A percentile compares a stretch with the other conserved stretches of the same genome.
phyloP scores from a whole-genome alignment of 352 stramenopile species.

The Phytophthora nicotianae region DNA sequence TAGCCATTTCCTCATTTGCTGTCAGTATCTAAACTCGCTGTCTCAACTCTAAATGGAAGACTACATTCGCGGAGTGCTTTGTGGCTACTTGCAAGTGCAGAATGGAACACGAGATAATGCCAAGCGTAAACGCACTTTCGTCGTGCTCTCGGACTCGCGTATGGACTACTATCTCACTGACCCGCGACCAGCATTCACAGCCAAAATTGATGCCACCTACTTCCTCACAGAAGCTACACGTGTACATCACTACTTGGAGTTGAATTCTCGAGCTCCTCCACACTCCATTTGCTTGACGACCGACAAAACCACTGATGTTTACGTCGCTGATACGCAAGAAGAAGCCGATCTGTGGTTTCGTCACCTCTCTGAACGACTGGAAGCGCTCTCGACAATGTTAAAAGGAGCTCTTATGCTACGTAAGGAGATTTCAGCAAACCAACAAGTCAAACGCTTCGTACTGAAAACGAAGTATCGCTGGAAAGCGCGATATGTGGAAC shows the following conservation, averaged over 20 bases:
- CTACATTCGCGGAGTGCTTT: slow-evolving; percentile 74
- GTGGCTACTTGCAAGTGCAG: slow-evolving; percentile 69
- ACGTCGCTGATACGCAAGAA: slow-evolving; percentile 53
- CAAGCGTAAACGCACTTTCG: slow-evolving; percentile 67
- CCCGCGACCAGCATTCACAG: slow-evolving; percentile 62
- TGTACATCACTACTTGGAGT: slow-evolving; percentile 64
- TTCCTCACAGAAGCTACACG: slow-evolving; percentile 49
- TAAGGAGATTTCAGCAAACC: slow-evolving; percentile 48
- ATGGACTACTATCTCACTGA: slow-evolving; percentile 76
- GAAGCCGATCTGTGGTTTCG: slow-evolving; percentile 56
- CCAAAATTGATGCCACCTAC: slow-evolving; percentile 62
- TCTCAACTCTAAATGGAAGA: slow-evolving; percentile 53
- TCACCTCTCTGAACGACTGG: slow-evolving; percentile 55
- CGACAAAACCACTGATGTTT: slow-evolving; percentile 63
- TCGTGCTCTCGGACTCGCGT: slow-evolving; percentile 76
- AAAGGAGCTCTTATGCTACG: slow-evolving; percentile 53
- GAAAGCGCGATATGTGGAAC: slow-evolving; percentile 58
- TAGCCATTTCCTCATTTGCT: neutral
- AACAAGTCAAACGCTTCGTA: slow-evolving; percentile 61
- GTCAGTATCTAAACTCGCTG: neutral
- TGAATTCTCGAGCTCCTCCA: slow-evolving; percentile 58
- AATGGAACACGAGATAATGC: slow-evolving; percentile 48
- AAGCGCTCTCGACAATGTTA: slow-evolving; percentile 58
- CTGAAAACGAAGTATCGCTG: slow-evolving; percentile 76
- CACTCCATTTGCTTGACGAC: slow-evolving; percentile 71